These are phyloP conservation scores for Silene latifolia DNA, from an alignment of 148 eudicot genomes.

Conservation along the genomic window DNA sequence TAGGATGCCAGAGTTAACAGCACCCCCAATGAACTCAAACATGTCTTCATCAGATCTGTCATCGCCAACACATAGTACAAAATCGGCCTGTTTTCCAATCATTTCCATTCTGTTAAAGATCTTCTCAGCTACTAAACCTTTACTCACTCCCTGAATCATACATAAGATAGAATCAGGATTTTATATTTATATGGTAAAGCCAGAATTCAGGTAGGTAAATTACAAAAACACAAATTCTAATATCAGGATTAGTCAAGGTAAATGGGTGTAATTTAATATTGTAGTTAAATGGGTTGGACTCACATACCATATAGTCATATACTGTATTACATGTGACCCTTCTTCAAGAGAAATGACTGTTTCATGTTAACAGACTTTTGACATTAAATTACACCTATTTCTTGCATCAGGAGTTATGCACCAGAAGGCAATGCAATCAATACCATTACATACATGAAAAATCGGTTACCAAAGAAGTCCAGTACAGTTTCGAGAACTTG, in stretches of 20 bases:
- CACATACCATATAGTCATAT: too few species aligned
- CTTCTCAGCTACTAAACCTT: conserved; percentile 33
- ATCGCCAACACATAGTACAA: conserved; percentile 32
- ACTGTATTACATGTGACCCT: background rate
- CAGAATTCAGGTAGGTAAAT: background rate
- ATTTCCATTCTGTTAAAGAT: conserved; percentile 25
- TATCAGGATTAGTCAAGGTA: background rate
- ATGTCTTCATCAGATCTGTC: conserved; percentile 35
- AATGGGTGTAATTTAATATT: too few species aligned
- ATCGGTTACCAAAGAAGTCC: background rate
- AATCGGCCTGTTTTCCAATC: conserved; percentile 26
- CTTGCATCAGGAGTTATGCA: background rate
- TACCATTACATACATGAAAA: background rate
- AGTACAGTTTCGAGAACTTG: background rate
- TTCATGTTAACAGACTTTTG: background rate
- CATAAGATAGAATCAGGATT: conserved; percentile 3
- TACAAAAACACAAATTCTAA: background rate
- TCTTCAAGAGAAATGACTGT: background rate
- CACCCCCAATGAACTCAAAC: conserved; percentile 32
- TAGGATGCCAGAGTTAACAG: conserved; percentile 17
- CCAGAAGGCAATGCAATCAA: background rate
- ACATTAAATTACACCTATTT: background rate
- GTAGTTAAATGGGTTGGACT: too few species aligned
- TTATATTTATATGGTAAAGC: background rate
- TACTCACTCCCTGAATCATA: conserved; percentile 31